Base-by-base conservation (phyloP, 139 green algal genomes). In the Tetratostichococcus sp. region DNA sequence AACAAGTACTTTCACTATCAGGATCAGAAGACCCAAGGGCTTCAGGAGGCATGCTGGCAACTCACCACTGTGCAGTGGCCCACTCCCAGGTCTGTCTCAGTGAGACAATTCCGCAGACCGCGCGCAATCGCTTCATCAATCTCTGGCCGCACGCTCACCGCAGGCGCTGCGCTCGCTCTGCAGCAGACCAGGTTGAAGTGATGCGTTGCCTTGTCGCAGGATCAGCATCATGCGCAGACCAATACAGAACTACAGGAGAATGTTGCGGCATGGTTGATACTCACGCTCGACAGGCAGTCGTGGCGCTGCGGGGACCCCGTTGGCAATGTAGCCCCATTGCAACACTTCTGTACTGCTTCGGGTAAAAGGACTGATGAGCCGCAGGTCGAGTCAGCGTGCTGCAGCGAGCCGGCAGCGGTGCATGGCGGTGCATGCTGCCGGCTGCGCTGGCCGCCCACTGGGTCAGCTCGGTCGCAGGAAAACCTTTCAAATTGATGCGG, bases 101-200 rank as follows among this genome's bases (percentile, higher is more conserved):
- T 88, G 0, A 92, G 69, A 66, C 85, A 90, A 67, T 76, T 83
- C 35, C 65, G 43, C 26, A 91, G 67, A 1, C 84, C 86, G n/a
- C 69, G 58, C 31, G 72, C 25, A 35, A 97, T 90, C 26, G 88
- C 89, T 8, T 76, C 68, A 14, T 93, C 79, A 16, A 95, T 71
- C 31, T 93, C 86, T 0, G 42, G 66, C 2, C 83, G 66, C n/a
- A 91, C 73, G 11, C 30, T 69, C 30, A 62, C 19, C 17, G 50
- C 50, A 8, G 11, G 50, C 50, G 19, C 50, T 4, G 2, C 50
- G 50, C 14, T 26, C 50, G 50, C 19, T 4, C 50, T 62, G 50
- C 50, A 26, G 50, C 2, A 11, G 39, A 50, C 39, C n/a, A n/a
- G n/a, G n/a, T n/a, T n/a, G 50, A 25, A 62, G 14, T 5, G 50